Base-by-base conservation (phyloP, 768 basidiomycete genomes). In the Phylloporus sp. region DNA sequence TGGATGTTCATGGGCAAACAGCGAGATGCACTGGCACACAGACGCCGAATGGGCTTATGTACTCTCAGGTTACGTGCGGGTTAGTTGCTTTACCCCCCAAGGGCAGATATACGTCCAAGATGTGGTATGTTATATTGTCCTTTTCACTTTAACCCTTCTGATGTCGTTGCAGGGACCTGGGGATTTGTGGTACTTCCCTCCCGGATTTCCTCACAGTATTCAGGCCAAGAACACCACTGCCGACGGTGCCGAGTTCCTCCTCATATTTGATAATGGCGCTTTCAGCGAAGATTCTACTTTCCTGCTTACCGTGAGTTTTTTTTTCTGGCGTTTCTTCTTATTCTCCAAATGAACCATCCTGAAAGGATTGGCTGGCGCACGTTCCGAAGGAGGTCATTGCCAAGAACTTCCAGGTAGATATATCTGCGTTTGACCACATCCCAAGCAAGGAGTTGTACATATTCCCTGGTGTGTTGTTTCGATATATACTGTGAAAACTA, bases 311-410 rank as follows among this genome's bases (percentile, higher is more conserved):
- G 64, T 52, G 28, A 50, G 63, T 35, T 4, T n/a, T 47, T 18
- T 35, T 4, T n/a, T 47, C 20, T 44, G 2, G 10, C 20, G 7
- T 8, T 36, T 22, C 31, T 42, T 15, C 20, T 13, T 11, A 4
- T 31, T 5, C 6, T 43, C 46, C 10, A 29, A 27, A 20, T 23
- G 10, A 28, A 31, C 26, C 29, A n/a, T 48, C 12, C 47, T n/a
- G 50, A 16, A 79, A 84, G 50, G 85, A 87, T 53, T 87, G 85
- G 83, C 70, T 86, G 22, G 73, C 84, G 4, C 85, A 86, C 57
- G 72, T 80, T 15, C 81, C 82, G 10, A 72, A 76, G 55, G 73
- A 76, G 40, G 79, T 82, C 0, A 66, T 86, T 3, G 81, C 82
- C 15, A 84, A 85, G 69, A 86, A 85, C 64, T 86, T 86, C 62